A percentile compares a stretch with the other conserved stretches of the same genome.
Evolutionary conservation across 805 yeast species (phyloP).

Genomic region (Cyberlindnera misumaiensis): DNA sequence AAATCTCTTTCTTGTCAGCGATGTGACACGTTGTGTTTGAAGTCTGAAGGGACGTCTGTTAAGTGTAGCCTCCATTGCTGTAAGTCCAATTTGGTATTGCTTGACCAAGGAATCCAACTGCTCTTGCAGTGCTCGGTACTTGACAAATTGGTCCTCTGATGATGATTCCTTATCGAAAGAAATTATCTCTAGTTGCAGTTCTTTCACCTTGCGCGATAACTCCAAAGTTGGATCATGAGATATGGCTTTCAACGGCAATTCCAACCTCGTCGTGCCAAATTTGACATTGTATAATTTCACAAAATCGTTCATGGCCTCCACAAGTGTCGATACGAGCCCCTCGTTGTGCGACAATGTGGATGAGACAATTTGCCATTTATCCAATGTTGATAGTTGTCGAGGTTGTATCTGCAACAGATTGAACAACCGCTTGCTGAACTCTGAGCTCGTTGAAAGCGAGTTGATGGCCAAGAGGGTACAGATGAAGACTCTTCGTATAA

Average conservation of each 20-base stretch:
- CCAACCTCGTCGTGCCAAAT: constrained; percentile 2
- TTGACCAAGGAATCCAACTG: constrained; percentile 6
- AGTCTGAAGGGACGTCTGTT: constrained; percentile 10
- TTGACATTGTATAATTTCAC: not conserved
- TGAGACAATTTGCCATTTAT: constrained; percentile 3
- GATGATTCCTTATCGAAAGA: constrained; percentile 5
- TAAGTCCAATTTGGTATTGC: constrained; percentile 7
- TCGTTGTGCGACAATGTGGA: constrained; percentile 1
- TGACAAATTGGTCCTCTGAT: constrained; percentile 6
- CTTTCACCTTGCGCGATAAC: constrained; percentile 6
- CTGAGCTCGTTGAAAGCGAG: constrained; percentile 11
- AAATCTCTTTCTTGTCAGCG: constrained; percentile 17
- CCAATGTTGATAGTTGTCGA: no score
- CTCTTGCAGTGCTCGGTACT: constrained; percentile 10
- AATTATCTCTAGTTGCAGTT: constrained; percentile 6
- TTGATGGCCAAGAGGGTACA: constrained; percentile 33
- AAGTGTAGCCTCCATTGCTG: constrained; percentile 6
- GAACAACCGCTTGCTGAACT: constrained; percentile 2
- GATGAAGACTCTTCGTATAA: constrained; percentile 35
- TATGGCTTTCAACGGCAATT: not conserved
- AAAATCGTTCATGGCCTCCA: constrained; percentile 5
- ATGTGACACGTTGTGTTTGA: constrained; percentile 3
- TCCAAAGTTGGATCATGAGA: constrained; percentile 7
- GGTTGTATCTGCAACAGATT: no score
- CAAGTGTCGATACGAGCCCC: not conserved